These are phyloP conservation scores for Trichoderma sp. DNA, from an alignment of 2,329 filamentous ascomycete genomes.

Conservation along the genomic window DNA sequence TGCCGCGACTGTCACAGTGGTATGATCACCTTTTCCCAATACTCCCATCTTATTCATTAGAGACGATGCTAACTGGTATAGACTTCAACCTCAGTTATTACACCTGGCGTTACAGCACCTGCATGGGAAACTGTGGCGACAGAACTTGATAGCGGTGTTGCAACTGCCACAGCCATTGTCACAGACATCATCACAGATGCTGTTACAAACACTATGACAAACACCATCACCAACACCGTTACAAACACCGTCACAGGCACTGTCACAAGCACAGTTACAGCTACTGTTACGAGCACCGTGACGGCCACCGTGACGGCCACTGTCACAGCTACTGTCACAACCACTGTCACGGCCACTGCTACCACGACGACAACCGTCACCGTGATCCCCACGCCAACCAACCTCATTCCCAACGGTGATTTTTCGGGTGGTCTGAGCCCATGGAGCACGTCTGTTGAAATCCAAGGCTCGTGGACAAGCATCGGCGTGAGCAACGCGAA, in stretches of 20 bases:
- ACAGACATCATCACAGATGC: background rate
- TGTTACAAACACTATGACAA: background rate
- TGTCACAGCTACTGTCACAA: background rate
- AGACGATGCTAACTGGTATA: background rate
- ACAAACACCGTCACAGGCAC: background rate
- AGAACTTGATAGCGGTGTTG: background rate
- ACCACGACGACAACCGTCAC: background rate
- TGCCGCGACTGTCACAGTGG: conserved; percentile 20
- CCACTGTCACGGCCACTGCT: background rate
- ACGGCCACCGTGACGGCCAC: background rate
- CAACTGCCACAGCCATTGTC: background rate
- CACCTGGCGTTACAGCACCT: background rate
- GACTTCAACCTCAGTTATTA: background rate
- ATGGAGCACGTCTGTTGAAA: background rate
- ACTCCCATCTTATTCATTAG: background rate
- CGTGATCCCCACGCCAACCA: background rate
- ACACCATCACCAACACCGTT: background rate
- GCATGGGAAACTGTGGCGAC: conserved; percentile 2
- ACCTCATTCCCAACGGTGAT: conserved; percentile 10
- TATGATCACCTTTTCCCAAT: background rate
- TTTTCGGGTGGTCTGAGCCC: background rate
- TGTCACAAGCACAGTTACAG: background rate
- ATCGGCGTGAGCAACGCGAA: background rate
- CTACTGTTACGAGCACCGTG: background rate
- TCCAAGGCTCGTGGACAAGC: background rate